Conservation (phyloP, 495 filamentous ascomycete species). For the Penicillium daleae region DNA sequence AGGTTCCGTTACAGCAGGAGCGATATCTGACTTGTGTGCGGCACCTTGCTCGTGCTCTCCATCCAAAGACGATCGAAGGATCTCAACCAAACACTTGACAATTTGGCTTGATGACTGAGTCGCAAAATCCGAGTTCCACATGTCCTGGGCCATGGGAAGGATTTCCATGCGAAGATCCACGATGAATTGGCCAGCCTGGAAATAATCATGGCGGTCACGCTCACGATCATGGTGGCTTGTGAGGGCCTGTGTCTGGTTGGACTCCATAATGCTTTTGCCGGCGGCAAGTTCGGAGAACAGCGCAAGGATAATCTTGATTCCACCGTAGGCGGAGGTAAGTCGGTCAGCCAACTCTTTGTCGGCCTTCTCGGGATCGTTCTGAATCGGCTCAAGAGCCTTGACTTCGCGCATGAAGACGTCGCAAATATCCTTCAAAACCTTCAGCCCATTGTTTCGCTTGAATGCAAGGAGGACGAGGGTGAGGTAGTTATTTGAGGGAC, state of each 20-base stretch:
- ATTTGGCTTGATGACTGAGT: constrained; percentile 76
- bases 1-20: constrained; percentile 40
- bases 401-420: constrained; percentile 73
- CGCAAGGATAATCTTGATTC: constrained; percentile 81
- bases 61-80: constrained; percentile 77
- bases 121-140: constrained; percentile 75
- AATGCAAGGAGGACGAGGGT: constrained; percentile 84
- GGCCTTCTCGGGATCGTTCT: constrained; percentile 37
- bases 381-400: constrained; percentile 45
- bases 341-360: constrained; percentile 52
- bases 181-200: constrained; percentile 74
- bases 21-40: constrained; percentile 60
- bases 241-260: constrained; percentile 66
- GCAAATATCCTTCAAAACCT: constrained; percentile 72
- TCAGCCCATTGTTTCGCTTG: constrained; percentile 77
- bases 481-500: constrained; percentile 65
- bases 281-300: constrained; percentile 77
- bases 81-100: constrained; percentile 79
- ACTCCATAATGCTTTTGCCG: constrained; percentile 77
- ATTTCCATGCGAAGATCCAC: constrained; percentile 86
- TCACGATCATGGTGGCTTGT: constrained; percentile 57
- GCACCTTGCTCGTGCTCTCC: constrained; percentile 75
- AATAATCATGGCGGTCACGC: constrained; percentile 65
- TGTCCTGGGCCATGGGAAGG: constrained; percentile 72
- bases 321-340: constrained; percentile 61